Evolutionary conservation across 2,329 filamentous ascomycete species (phyloP), one percentile per base, ranked within the genome.

Genomic region (Acephala macrosclerotiorum): DNA sequence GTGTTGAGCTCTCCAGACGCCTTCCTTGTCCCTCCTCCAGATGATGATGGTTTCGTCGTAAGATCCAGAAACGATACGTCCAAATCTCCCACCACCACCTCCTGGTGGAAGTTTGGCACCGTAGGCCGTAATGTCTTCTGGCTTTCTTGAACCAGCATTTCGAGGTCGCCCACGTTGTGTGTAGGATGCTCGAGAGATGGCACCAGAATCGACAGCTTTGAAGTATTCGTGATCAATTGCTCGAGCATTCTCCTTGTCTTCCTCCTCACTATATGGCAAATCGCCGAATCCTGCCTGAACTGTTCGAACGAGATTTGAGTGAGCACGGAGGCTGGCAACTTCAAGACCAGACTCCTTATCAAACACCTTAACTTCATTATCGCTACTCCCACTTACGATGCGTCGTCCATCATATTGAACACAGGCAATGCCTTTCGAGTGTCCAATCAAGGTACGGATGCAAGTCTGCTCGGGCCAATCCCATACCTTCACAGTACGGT

Each of bases 41-140:
- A 99, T 92, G 70, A 97, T 94, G 72, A 99, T 93, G 12, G 89
- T 94, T 80, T 97, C 93, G 72, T 99, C 96, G 72, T 99, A 99
- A 0, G 94, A 97, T 2, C 96, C 96, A 7, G 94, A 97, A 3
- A 99, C 93, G 66, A 99, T 99, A n/a, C 94, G 90, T 11, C 91
- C 93, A 82, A 95, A 97, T 71, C 86, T 89, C 74, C 93, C 93
- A 29, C 95, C 94, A 45, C 95, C 95, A 26, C 95, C 94, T 14
- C 95, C 95, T 0, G 95, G 94, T 1, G 95, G 95, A 2, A 98
- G 84, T 75, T 92, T 96, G 18, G 94, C 93, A 0, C 94, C 94
- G 58, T 92, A 88, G 0, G 92, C 91, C 63, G 89, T 89, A 53
- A 97, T 89, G 68, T 96, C 89, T 60, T 90, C 86, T 0, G 93